These are phyloP conservation scores for Lagerstroemia speciosa DNA, from an alignment of 345 rosid species.

Conservation along the genomic window DNA sequence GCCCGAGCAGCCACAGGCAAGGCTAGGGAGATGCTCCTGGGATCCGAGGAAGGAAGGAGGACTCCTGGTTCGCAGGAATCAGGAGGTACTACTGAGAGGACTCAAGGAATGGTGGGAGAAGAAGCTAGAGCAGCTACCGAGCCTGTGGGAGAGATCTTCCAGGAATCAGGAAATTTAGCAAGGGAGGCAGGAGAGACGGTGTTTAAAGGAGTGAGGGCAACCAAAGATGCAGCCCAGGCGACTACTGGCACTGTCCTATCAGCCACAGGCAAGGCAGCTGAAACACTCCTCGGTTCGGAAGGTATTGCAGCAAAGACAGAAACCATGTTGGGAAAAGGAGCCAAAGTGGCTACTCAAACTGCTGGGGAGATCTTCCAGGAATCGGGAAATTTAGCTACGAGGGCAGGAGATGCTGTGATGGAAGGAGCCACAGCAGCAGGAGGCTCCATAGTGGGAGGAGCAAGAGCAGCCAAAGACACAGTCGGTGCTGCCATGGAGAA, in stretches of 20 bases:
- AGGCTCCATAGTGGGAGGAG: background rate
- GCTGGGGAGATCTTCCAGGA: conserved; percentile 2
- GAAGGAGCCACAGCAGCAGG: background rate
- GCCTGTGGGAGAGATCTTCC: background rate
- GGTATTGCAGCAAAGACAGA: background rate
- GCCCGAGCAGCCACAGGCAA: background rate
- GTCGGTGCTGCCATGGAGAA: background rate
- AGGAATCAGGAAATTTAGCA: background rate
- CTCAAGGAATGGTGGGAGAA: background rate
- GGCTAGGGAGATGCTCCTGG: background rate
- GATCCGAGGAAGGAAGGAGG: background rate
- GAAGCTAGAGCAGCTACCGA: background rate
- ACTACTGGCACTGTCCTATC: background rate
- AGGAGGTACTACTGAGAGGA: too few species aligned
- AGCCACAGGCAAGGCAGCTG: background rate
- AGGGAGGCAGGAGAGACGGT: background rate
- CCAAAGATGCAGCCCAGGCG: background rate
- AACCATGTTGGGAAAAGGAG: background rate
- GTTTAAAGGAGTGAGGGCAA: background rate
- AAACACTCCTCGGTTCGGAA: background rate
- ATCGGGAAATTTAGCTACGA: conserved; percentile 2
- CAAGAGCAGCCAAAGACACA: conserved; percentile 1
- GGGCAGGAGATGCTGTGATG: background rate
- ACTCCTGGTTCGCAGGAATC: background rate
- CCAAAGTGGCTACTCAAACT: background rate